Evolutionary conservation across 1,284 basidiomycete genomes (phyloP).

Genomic region (Cryptococcus amylolentus): DNA sequence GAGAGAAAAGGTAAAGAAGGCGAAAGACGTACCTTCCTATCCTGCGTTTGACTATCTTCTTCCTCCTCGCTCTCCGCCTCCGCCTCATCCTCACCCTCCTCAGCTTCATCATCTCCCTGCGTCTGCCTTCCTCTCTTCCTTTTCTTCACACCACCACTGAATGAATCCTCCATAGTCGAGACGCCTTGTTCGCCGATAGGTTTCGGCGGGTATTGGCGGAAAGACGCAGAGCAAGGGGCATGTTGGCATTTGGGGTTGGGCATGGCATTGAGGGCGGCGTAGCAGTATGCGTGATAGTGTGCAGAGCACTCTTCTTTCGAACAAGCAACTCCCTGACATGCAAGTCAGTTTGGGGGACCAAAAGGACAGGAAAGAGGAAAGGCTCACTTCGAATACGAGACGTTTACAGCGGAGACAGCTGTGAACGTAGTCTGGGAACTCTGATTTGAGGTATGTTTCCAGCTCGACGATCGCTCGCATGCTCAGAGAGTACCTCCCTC

Average conservation of each 20-base stretch:
- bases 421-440: slow-evolving; percentile 34
- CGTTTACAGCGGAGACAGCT: slow-evolving; percentile 36
- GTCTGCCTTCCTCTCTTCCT: slow-evolving; percentile 16
- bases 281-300: slow-evolving; percentile 42
- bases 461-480: slow-evolving; percentile 41
- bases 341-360: background rate
- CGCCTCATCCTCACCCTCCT: slow-evolving; percentile 21
- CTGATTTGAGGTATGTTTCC: slow-evolving; percentile 35
- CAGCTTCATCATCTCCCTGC: slow-evolving; percentile 11
- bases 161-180: slow-evolving; percentile 28
- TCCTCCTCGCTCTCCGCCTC: slow-evolving; percentile 20
- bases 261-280: slow-evolving; percentile 15
- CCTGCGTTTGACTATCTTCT: slow-evolving; percentile 4
- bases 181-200: slow-evolving; percentile 41
- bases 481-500: slow-evolving; percentile 40
- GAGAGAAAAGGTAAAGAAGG: background rate
- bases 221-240: slow-evolving; percentile 21
- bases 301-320: slow-evolving; percentile 27
- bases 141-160: slow-evolving; percentile 6
- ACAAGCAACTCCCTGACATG: slow-evolving; percentile 32
- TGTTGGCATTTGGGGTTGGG: slow-evolving; percentile 4
- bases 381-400: slow-evolving; percentile 36
- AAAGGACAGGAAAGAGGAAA: background rate
- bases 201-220: slow-evolving; percentile 14
- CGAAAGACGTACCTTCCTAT: background rate